Percentiles rank a stretch among this genome's conserved stretches.
Conservation (phyloP, 805 yeast genomes). For the Kurtzmaniella cleridarum region DNA sequence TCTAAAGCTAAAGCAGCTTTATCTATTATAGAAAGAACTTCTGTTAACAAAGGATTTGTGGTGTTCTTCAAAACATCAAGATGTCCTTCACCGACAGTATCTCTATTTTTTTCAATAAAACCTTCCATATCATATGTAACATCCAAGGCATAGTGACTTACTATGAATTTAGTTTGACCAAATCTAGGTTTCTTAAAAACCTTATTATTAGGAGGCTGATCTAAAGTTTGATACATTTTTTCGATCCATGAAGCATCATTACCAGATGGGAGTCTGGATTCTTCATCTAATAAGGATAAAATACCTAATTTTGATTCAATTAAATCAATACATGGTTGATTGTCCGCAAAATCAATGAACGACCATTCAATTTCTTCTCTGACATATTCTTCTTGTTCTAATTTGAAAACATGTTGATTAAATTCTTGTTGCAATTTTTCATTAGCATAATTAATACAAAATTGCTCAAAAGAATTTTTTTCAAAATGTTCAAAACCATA, state of each 20-base stretch:
- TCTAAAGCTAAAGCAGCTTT: conserved; percentile 48
- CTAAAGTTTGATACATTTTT: conserved; percentile 81
- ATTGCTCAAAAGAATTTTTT: conserved; percentile 91
- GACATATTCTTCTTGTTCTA: conserved; percentile 93
- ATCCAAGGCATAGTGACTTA: conserved; percentile 90
- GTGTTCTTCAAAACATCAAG: conserved; percentile 75
- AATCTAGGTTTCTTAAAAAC: conserved; percentile 91
- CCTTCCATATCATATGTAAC: conserved; percentile 91
- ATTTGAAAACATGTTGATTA: conserved; percentile 93
- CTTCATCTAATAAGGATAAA: conserved; percentile 86
- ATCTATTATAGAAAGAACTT: conserved; percentile 62
- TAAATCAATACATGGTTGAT: conserved; percentile 91
- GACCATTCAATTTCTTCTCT: conserved; percentile 94
- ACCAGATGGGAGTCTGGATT: conserved; percentile 91
- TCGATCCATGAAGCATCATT: conserved; percentile 88
- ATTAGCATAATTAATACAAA: conserved; percentile 94
- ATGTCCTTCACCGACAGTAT: conserved; percentile 95
- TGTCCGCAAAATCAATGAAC: conserved; percentile 91
- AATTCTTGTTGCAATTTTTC: conserved; percentile 97
- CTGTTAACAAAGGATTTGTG: conserved; percentile 57
- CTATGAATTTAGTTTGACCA: conserved; percentile 86
- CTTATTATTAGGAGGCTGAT: conserved; percentile 66
- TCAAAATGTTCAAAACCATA: conserved; percentile 97
- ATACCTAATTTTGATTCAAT: conserved; percentile 89
- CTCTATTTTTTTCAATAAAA: conserved; percentile 94